Percentiles rank a stretch among this genome's conserved stretches.
phyloP scores from a whole-genome alignment of 176 grass and related monocot species.

The Saccharum spontaneum region DNA sequence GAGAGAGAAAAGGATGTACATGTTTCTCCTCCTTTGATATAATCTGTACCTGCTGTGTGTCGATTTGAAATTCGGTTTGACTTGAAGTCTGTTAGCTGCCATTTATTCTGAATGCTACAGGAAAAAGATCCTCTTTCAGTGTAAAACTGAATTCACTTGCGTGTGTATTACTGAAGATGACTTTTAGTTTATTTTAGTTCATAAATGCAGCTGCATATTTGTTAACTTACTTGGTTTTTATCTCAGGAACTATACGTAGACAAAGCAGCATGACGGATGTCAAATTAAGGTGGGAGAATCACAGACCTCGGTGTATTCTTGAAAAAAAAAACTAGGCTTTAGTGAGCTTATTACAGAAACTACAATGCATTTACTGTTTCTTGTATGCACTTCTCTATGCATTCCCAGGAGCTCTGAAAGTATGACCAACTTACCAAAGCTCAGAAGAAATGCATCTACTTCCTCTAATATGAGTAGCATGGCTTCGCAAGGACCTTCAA shows the following conservation, averaged over 20 bases:
- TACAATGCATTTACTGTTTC: background rate
- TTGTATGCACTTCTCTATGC: slow-evolving; percentile 16
- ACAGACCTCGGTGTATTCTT: background rate
- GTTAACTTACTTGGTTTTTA: background rate
- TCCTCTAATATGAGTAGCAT: slow-evolving; percentile 71
- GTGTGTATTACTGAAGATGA: background rate
- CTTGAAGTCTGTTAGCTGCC: background rate
- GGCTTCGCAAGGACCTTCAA: slow-evolving; percentile 57
- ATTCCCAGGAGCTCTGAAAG: slow-evolving; percentile 64
- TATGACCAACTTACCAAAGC: slow-evolving; percentile 40
- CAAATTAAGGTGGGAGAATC: slow-evolving; percentile 52
- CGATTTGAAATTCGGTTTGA: background rate
- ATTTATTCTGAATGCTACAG: slow-evolving; percentile 8
- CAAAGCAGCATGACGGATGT: slow-evolving; percentile 76
- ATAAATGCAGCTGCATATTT: slow-evolving; percentile 4
- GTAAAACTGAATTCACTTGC: slow-evolving; percentile 10
- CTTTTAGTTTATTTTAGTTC: background rate
- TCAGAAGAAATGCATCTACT: slow-evolving; percentile 79
- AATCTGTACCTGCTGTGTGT: background rate
- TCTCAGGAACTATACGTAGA: slow-evolving; percentile 66
- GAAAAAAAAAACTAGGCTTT: background rate
- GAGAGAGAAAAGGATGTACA: background rate
- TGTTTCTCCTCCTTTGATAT: slow-evolving; percentile 10
- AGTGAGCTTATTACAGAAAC: background rate
- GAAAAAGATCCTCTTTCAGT: background rate